These are phyloP conservation scores for Effrenium voratum DNA, from an alignment of 73 alveolate genomes.

Conservation along the genomic window DNA sequence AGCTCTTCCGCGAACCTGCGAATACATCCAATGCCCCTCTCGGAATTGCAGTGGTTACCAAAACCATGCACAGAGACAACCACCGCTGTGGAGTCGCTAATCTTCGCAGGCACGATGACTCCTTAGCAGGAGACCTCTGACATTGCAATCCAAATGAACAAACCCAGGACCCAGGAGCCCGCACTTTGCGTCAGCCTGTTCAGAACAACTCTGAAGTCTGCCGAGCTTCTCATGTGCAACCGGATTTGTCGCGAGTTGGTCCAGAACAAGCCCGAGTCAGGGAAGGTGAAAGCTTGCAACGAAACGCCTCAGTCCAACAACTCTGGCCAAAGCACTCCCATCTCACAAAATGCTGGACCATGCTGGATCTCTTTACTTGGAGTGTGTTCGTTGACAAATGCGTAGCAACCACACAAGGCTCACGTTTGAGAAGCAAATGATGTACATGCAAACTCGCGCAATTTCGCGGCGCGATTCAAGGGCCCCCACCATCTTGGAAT, in stretches of 20 bases:
- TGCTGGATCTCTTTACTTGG: too few relatives aligned
- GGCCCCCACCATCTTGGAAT: not conserved
- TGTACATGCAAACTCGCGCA: not conserved
- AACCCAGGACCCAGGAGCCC: not conserved
- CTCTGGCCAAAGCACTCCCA: not conserved
- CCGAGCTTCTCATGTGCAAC: not conserved
- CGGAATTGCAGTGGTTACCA: not conserved
- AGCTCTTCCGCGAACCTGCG: not conserved
- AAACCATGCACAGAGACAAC: not conserved
- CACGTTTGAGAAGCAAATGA: not conserved
- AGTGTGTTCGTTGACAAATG: too few relatives aligned
- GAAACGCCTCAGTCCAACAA: not conserved
- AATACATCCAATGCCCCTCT: not conserved
- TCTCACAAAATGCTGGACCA: too few relatives aligned
- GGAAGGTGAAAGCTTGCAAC: not conserved
- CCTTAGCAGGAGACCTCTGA: too few relatives aligned
- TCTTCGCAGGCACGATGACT: not conserved
- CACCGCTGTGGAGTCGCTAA: not conserved
- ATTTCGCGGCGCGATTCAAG: not conserved
- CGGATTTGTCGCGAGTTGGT: not conserved
- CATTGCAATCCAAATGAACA: too few relatives aligned
- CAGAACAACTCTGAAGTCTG: not conserved
- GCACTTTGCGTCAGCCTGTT: not conserved
- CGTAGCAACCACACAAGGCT: too few relatives aligned
- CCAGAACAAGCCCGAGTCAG: not conserved